Evolutionary conservation across 2,329 filamentous ascomycete genomes (phyloP), one percentile per base, ranked within the genome.

Genomic region (Colletotrichum plurivorum): DNA sequence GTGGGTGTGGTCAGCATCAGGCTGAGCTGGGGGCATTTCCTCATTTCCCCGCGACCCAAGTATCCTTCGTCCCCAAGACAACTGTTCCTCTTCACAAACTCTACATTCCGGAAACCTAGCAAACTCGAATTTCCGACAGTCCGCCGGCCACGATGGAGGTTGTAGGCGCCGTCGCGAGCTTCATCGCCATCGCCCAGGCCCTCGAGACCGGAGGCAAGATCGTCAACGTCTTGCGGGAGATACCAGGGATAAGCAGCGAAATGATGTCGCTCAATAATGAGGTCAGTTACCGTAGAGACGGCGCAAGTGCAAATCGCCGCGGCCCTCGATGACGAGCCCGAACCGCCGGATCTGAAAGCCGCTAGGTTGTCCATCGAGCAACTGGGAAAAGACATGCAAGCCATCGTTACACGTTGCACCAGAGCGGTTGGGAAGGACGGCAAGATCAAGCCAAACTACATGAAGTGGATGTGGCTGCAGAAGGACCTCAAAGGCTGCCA

Each of bases 161-260:
- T 1, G 12, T 70, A 15, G 62, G 70, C 9, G 63, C 51, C 4
- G 63, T 61, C 6, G 70, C 70, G 15, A 71, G 70, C 20, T 55
- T 70, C 22, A 64, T 68, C 15, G 70, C 56, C 31, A 70, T 71
- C 20, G 67, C 51, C 15, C 70, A 71, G 43, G 67, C 63, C 4
- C 12, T 71, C 2, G 3, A 12, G 2, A 18, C 41, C 1, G 58
- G 31, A 7, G 31, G 51, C 2, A 43, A 68, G 25, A 49, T 56
- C 4, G 22, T 62, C 1, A 16, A 60, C 2, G 1, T 54, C 15
- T 54, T 70, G 2, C 54, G 49, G 22, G 54, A 57, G 2, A 67
- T 70, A 4, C 62, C 67, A 0, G 59, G 22, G 6, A 48, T 70
- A 1, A 31, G 59, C 5, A 16, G 22, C 3, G 67, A 67, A 41